Evolutionary conservation across 192 early-diverging fungal species (phyloP), one percentile per base, ranked within the genome.

Genomic region (Lobosporangium transversale): DNA sequence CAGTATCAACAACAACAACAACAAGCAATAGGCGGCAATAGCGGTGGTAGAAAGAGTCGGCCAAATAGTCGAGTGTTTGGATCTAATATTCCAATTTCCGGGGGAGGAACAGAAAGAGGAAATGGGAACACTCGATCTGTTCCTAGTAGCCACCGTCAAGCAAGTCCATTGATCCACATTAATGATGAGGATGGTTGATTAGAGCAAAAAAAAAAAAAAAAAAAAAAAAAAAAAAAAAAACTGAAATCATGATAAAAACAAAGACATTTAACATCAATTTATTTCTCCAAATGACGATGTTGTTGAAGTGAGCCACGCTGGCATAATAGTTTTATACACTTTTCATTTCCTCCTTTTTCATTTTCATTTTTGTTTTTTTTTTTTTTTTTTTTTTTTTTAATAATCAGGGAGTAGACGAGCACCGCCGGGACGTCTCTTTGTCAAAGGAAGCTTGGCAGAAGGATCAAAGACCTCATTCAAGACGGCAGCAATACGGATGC

Each of bases 401-500:
- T 69, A 51, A 0, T 44, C 30, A 11, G 59, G 59, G 49, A 43
- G 59, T 27, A 61, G 31, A 17, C 30, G 8, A 23, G 27, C 29
- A 26, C 20, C 35, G n/a, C 12, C 17, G n/a, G n/a, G n/a, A 2
- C 40, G 27, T 42, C 55, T 45, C 53, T 57, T 63, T 18, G 54
- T 24, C 18, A 53, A 20, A 20, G 57, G 55, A 15, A 33, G n/a
- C 45, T 37, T 40, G 33, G 60, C 47, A 31, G 52, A 30, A 1
- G 73, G 53, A 27, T 73, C 68, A 20, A 32, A 73, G 44, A 80
- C 54, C 30, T 70, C 64, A 47, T 83, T 83, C 24, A 83, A 49
- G 24, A 80, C 57, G 24, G 79, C 79, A 24, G 82, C 82, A 58
- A 83, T 83, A 21, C 82, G 79, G 62, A 81, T 43, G 1, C 82